Evolutionary conservation across 352 stramenopile genomes (phyloP), one percentile per base, ranked within the genome.

Genomic region (Blastocystis hominis): DNA sequence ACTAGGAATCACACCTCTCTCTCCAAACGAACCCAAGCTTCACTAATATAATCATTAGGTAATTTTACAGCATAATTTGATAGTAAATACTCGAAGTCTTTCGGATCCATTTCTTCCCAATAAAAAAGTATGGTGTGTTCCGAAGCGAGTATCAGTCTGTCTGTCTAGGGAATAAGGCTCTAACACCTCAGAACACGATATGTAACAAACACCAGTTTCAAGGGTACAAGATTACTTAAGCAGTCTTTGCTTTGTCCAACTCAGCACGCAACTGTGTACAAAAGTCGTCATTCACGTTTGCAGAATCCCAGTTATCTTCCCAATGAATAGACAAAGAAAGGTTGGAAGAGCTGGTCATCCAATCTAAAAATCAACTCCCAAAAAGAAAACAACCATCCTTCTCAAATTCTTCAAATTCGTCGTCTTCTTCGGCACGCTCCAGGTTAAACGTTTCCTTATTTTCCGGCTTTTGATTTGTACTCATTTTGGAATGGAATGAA

Each of bases 341-440:
- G 34, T 9, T 75, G 0, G 47, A 10, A 10, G 10, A n/a, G 34
- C 63, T 47, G 34, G 24, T n/a, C 20, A 50, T 75, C 63, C 63
- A 75, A n/a, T 75, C 63, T 75, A 75, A 20, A 50, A 9, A n/a
- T 75, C 13, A 75, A 9, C 17, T n/a, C 10, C 10, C 0, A 40
- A 4, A 9, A 40, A 10, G 63, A 40, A 50, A 17, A 10, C 4
- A 4, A 75, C 63, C 63, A 75, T 75, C 63, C 24, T 36, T 46
- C 42, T 75, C 63, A 53, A 75, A 75, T n/a, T 75, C 63, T n/a
- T 75, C 63, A 75, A 75, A 75, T 53, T 75, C 63, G 36, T 75
- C 63, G 63, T 75, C 63, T n/a, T 75, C 63, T 24, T 75, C 63
- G 15, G 63, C 63, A 7, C 63, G 15, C 42, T 75, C 63, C 10